Percentiles rank a stretch among this genome's conserved stretches.
Evolutionary conservation across 169 alveolate genomes (phyloP).

Genomic region (Besnoitia besnoiti): DNA sequence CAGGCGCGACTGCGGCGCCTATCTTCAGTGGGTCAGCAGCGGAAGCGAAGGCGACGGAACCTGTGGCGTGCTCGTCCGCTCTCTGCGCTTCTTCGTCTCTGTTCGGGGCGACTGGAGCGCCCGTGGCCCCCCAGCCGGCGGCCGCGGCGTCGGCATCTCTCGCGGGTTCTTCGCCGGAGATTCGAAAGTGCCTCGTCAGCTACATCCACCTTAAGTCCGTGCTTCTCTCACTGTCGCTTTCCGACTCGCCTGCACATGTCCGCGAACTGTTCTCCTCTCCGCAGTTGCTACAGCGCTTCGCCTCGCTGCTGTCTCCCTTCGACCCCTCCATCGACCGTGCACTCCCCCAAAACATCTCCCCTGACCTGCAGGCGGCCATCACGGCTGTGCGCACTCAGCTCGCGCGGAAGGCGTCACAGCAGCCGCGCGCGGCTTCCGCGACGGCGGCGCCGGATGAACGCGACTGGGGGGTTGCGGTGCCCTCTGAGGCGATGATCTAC

Average conservation of each 20-base stretch:
- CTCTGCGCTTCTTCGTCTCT: not conserved
- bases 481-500: conserved; percentile 60
- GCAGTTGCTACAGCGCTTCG: conserved; percentile 51
- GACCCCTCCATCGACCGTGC: conserved; percentile 63
- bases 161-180: conserved; percentile 31
- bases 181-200: conserved; percentile 60
- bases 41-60: not conserved
- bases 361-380: conserved; percentile 35
- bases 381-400: not conserved
- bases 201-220: conserved; percentile 53
- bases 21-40: too few relatives aligned
- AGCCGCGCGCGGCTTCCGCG: not conserved
- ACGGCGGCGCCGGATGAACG: not conserved
- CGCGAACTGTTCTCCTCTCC: conserved; percentile 13
- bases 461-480: not conserved
- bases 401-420: conserved; percentile 29
- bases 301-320: conserved; percentile 47
- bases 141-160: not conserved
- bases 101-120: not conserved
- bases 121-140: not conserved
- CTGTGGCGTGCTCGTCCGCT: not conserved
- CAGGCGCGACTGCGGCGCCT: too few relatives aligned
- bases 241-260: conserved; percentile 34
- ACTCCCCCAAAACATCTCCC: conserved; percentile 52
- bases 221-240: conserved; percentile 26